Evolutionary conservation across 257 asterid species (phyloP), one percentile per base, ranked within the genome.

Genomic region (Solanum chmielewskii): DNA sequence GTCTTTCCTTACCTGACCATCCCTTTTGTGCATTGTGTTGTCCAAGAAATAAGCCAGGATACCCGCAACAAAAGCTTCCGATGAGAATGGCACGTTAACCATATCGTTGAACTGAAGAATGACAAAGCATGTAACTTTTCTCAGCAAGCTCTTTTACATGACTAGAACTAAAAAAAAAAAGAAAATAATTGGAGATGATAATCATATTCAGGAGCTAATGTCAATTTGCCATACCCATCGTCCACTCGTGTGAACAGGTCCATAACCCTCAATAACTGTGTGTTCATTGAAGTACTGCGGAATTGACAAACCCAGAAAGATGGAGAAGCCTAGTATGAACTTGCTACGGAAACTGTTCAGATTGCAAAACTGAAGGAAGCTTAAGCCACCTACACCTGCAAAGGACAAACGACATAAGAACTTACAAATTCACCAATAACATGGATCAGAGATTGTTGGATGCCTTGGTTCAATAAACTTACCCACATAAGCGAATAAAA

Each of bases 281-380:
- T 94, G 91, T 93, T 97, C 99, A 11, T 97, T 95, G 95, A 94
- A 97, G 94, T 97, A 94, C 86, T 95, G 99, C 1, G 99, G 98
- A 18, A 97, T 89, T 7, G 98, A 94, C 88, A 97, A 92, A 59
- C 99, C 99, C 39, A 97, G 91, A 86, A 94, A 95, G 76, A 97
- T 86, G 1, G 99, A 97, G 88, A 97, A 94, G 29, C 99, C 99
- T 11, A 97, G 52, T 88, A 97, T 92, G 89, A 97, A 97, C 90
- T 90, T 94, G 82, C 93, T 95, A 13, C 99, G 90, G 94, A 97
- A 97, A 87, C 97, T 95, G 89, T 95, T 97, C 86, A 97, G 98
- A 85, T 97, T 93, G 95, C 99, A 95, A 93, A 96, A 96, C 88
- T 96, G 99, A 88, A 96, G 98, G 88, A 91, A 94, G 88, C 97